Evolutionary conservation across 2,329 filamentous ascomycete species (phyloP).

Genomic region (Trichoderma pleuroti): DNA sequence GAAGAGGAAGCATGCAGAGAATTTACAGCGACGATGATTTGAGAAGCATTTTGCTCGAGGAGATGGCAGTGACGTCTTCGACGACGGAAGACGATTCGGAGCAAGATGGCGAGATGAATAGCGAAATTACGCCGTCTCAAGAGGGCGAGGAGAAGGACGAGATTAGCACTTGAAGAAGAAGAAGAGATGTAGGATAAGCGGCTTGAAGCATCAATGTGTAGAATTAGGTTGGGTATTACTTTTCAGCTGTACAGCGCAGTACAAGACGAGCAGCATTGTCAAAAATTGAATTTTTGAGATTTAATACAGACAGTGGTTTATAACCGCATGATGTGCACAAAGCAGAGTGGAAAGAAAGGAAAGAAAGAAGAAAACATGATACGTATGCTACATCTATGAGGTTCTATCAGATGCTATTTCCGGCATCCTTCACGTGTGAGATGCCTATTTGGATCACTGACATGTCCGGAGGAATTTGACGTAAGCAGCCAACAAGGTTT

Average conservation of each 20-base stretch:
- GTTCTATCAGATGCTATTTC: conserved; percentile 3
- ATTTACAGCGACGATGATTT: conserved; percentile 61
- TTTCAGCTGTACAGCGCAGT: background rate
- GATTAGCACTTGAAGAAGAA: background rate
- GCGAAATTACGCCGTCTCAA: conserved; percentile 2
- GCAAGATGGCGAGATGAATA: conserved; percentile 22
- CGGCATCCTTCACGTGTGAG: background rate
- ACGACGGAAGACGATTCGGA: conserved; percentile 37
- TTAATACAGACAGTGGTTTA: background rate
- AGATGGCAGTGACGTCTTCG: conserved; percentile 31
- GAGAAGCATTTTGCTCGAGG: conserved; percentile 43
- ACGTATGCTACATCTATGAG: conserved; percentile 2
- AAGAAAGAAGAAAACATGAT: conserved; percentile 10
- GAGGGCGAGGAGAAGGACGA: conserved; percentile 23
- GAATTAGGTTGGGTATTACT: background rate
- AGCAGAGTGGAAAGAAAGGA: background rate
- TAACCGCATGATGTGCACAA: background rate
- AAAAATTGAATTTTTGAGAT: background rate
- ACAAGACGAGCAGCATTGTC: background rate
- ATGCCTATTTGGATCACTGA: background rate
- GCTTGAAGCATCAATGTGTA: background rate
- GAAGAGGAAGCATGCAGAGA: conserved; percentile 55
- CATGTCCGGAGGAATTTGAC: background rate
- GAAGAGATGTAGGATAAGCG: background rate
- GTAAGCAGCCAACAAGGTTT: background rate